Percentiles rank a stretch among this genome's conserved stretches.
phyloP scores from a whole-genome alignment of 345 rosid species.

The Gynandropsis gynandra region DNA sequence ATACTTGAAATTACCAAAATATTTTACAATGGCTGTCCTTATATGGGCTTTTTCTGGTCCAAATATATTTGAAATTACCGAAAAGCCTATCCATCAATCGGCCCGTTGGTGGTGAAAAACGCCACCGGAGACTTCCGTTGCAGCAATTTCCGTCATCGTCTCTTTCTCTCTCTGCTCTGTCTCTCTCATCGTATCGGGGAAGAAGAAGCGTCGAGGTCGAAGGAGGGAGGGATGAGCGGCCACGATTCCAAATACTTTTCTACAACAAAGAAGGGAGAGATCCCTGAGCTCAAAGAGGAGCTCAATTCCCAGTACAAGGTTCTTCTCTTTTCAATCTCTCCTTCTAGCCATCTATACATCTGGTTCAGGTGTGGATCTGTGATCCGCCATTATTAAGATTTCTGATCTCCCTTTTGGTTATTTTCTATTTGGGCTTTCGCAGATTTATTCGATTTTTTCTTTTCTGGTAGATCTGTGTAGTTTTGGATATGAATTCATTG shows the following conservation, averaged over 20 bases:
- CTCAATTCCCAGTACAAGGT: conserved; percentile 89
- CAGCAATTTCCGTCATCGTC: background rate
- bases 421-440: background rate
- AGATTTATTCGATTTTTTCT: background rate
- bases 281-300: conserved; percentile 86
- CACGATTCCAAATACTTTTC: conserved; percentile 92
- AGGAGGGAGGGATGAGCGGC: conserved; percentile 53
- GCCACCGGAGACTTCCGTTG: too few relatives aligned
- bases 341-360: background rate
- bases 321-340: background rate
- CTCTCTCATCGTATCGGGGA: background rate
- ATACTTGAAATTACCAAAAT: background rate
- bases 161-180: background rate
- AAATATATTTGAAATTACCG: background rate
- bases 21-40: too few relatives aligned
- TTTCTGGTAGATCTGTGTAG: conserved; percentile 30
- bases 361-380: too few relatives aligned
- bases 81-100: too few relatives aligned
- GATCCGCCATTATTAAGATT: too few relatives aligned
- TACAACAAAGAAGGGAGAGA: conserved; percentile 85
- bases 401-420: too few relatives aligned
- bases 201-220: background rate
- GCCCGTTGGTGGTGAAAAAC: too few relatives aligned
- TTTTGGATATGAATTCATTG: conserved; percentile 11
- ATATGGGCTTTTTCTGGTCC: background rate